phyloP scores from a whole-genome alignment of 345 rosid genomes.

The Syzygium grande region DNA sequence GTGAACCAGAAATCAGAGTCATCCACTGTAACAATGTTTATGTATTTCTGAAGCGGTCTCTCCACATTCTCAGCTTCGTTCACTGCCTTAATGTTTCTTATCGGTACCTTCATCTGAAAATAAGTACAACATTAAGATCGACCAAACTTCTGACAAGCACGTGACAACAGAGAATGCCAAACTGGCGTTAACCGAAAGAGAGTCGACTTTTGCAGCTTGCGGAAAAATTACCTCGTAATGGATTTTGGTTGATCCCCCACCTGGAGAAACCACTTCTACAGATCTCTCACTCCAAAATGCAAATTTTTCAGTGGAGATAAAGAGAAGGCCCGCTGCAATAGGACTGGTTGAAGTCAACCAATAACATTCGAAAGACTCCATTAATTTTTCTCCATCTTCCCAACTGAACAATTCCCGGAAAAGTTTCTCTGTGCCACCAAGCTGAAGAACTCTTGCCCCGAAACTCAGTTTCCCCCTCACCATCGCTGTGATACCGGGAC shows the following conservation, averaged over 20 bases:
- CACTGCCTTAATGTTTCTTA: constrained; percentile 41
- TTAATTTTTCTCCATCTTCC: constrained; percentile 21
- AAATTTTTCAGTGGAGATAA: constrained; percentile 24
- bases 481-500: constrained; percentile 14
- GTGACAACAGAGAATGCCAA: not conserved
- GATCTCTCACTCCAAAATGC: constrained; percentile 44
- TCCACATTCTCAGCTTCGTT: constrained; percentile 39
- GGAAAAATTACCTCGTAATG: constrained; percentile 19
- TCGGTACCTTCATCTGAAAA: constrained; percentile 28
- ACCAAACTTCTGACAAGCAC: not conserved
- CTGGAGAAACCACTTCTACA: constrained; percentile 14
- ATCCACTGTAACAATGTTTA: constrained; percentile 53
- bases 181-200: not conserved
- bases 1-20: constrained; percentile 72
- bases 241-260: constrained; percentile 13
- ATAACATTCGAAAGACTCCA: constrained; percentile 28
- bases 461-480: constrained; percentile 28
- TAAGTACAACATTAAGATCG: not conserved
- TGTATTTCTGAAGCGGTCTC: constrained; percentile 58
- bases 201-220: not conserved
- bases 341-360: constrained; percentile 32
- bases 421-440: constrained; percentile 27
- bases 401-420: constrained; percentile 19
- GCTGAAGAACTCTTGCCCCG: constrained; percentile 25
- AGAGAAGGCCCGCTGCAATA: constrained; percentile 30